Percentiles rank a stretch among this genome's conserved stretches.
Conservation (phyloP, 768 basidiomycete species). For the Xerocomellus amylosporus region DNA sequence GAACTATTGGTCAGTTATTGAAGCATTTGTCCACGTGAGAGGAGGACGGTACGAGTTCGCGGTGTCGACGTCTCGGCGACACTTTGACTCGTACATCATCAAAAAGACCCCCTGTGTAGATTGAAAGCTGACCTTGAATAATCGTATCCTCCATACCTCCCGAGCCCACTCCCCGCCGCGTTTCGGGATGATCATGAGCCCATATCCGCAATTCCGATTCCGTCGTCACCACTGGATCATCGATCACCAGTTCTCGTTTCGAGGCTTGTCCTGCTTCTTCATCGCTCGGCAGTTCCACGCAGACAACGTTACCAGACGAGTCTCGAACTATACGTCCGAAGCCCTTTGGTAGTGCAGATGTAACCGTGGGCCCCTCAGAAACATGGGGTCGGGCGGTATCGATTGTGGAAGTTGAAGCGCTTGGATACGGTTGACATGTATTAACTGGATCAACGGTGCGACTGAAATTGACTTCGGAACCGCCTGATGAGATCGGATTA, state of each 20-base stretch:
- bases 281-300: conserved; percentile 61
- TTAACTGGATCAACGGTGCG: not conserved
- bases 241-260: conserved; percentile 38
- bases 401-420: not conserved
- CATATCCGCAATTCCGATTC: conserved; percentile 21
- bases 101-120: not conserved
- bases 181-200: conserved; percentile 8
- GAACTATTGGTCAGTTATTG: conserved; percentile 11
- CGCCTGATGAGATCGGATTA: conserved; percentile 67
- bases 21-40: not conserved
- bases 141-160: conserved; percentile 1
- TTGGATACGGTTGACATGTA: not conserved
- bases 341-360: conserved; percentile 49
- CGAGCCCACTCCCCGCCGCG: not conserved
- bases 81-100: not conserved
- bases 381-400: not conserved
- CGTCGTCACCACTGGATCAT: conserved; percentile 28
- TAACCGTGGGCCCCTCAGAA: conserved; percentile 17
- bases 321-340: conserved; percentile 84
- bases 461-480: conserved; percentile 47
- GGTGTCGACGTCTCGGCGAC: not conserved
- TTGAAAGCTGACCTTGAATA: conserved; percentile 36
- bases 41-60: conserved; percentile 1
- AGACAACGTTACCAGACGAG: conserved; percentile 68
- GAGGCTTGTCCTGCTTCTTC: conserved; percentile 34